A percentile compares a stretch with the other conserved stretches of the same genome.
Conservation (phyloP, 257 asterid species). For the Henckelia pumila region DNA sequence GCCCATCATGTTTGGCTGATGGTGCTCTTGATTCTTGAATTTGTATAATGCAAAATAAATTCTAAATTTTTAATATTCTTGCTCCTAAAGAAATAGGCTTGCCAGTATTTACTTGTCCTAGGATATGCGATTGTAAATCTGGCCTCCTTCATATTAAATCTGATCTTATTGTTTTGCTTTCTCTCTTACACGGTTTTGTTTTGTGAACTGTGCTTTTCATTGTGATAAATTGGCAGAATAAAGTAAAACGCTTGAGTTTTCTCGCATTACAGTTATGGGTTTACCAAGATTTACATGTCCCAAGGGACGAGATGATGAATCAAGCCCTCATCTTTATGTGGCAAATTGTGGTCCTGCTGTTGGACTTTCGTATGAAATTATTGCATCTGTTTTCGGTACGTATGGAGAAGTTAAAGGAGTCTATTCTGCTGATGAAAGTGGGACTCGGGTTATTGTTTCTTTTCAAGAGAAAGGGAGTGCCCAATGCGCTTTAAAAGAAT, state of each 20-base stretch:
- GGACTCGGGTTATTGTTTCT: slow-evolving; percentile 89
- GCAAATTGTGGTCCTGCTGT: slow-evolving; percentile 97
- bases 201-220: slow-evolving; percentile 3
- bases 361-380: slow-evolving; percentile 61
- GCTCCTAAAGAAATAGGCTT: neutral
- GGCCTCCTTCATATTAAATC: neutral
- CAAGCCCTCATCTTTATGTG: slow-evolving; percentile 75
- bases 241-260: neutral
- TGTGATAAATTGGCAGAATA: neutral
- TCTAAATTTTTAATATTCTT: neutral
- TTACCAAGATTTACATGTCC: slow-evolving; percentile 74
- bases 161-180: neutral
- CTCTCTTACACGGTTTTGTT: neutral
- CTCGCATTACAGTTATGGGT: slow-evolving; percentile 56
- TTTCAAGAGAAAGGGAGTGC: slow-evolving; percentile 48
- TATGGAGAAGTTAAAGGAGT: slow-evolving; percentile 76
- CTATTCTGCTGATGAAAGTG: slow-evolving; percentile 82
- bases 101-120: neutral
- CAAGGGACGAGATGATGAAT: slow-evolving; percentile 39
- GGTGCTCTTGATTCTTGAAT: neutral
- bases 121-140: neutral
- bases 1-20: neutral
- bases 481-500: slow-evolving; percentile 54
- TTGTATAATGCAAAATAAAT: neutral
- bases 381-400: slow-evolving; percentile 54